Evolutionary conservation across 768 basidiomycete species (phyloP), one percentile per base, ranked within the genome.

Genomic region (Gymnopilus dilepis): DNA sequence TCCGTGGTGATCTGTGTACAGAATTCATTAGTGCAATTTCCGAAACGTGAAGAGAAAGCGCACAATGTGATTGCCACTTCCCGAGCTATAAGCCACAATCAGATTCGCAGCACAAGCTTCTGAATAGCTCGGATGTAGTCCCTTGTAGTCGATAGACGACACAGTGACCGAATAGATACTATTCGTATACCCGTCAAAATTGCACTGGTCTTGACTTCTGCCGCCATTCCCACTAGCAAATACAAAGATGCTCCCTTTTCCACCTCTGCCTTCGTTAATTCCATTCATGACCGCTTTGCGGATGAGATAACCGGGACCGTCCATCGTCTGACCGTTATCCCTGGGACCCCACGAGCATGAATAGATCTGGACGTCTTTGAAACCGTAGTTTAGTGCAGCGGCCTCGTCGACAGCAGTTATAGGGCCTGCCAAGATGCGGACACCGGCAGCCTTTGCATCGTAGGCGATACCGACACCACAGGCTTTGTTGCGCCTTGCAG

Each of bases 141-240:
- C 97, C 70, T 92, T 93, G 72, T 89, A 87, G 69, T 99, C 97
- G 63, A 98, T 82, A 0, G 97, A 91, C 7, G 93, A 88, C 28
- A 99, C 94, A 0, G 97, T 99, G 42, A 99, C 87, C 6, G 91
- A 93, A 76, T 93, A 97, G 61, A 98, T 96, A 69, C 91, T 93
- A 71, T 99, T 99, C 19, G 97, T 99, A 74, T 99, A 99, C 6
- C 97, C 97, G 66, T 99, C 97, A 72, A 99, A 99, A 73, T 99
- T 99, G 80, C 97, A 99, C 73, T 98, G 96, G 71, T 99, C 97
- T n/a, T 89, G 91, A 45, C 84, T 81, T 6, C 84, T 82, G 12
- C 93, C 97, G 5, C 97, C 97, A 72, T 99, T 99, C 0, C 97
- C 97, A 56, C 93, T 95, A 1, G 97, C 97, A 70, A 99, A 99